Base-by-base conservation (phyloP, 768 basidiomycete species). In the Russula sp. region DNA sequence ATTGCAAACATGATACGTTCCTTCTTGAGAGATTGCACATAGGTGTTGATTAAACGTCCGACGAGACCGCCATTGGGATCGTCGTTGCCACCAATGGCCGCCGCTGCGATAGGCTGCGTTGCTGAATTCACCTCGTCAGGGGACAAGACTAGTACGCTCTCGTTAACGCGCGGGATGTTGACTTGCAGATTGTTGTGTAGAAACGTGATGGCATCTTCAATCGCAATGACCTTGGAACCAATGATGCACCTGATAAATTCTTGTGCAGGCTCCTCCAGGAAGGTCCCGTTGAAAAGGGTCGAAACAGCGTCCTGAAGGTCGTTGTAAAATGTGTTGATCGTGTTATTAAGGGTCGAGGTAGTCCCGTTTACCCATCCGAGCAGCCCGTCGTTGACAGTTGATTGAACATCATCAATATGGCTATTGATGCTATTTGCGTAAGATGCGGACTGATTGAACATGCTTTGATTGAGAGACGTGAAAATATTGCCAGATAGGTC, bases 351-450 rank as follows among this genome's bases (percentile, higher is more conserved):
- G 7, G 88, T 86, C 4, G 84, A 86, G 1, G 94, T 96, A 9
- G 96, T 96, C 20, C 79, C 82, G 70, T 98, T 94, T 55, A 98
- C 88, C 95, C 95, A 98, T 11, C 94, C 94, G 67, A 98, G 96
- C 52, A 98, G 76, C 28, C 89, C 90, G 46, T 92, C 78, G 73
- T 98, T 92, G 75, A 98, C 84, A 7, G 84, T 83, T 44, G 78
- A 79, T 76, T 98, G 91, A 55, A 92, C 80, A 38, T 69, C 69
- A 55, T 84, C 81, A 24, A 98, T 84, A 34, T 84, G 88, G 22
- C 70, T 71, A 68, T 98, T 99, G 71, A 94, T 80, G 36, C 79
- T 80, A n/a, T 74, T 79, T 4, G 95, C 94, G 68, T 95, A 99
- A 4, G 81, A 72, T 16, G 83, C 72, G 10, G 91, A 94, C 69